Conservation (phyloP, 148 eudicot genomes). For the Oxyria digyna region DNA sequence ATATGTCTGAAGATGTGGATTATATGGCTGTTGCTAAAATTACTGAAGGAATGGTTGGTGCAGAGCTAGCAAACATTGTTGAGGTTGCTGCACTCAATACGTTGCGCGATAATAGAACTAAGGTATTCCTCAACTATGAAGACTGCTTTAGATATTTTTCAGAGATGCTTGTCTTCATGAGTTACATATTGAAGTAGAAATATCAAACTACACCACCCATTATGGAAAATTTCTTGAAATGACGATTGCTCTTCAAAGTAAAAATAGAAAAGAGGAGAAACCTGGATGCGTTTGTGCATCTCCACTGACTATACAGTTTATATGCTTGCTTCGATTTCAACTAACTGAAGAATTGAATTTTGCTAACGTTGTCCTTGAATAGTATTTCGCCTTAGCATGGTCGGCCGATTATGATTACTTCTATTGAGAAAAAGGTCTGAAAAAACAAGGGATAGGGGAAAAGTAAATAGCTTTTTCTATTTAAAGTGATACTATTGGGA, state of each 20-base stretch:
- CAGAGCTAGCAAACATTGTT: conserved; percentile 84
- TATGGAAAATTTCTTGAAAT: neutral
- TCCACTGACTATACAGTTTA: neutral
- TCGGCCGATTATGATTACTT: neutral
- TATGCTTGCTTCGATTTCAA: neutral
- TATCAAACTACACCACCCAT: neutral
- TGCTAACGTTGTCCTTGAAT: neutral
- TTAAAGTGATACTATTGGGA: neutral
- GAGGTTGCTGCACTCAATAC: conserved; percentile 86
- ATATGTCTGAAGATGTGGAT: conserved; percentile 84
- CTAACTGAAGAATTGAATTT: neutral
- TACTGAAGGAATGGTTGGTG: conserved; percentile 96
- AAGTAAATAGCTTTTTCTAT: neutral
- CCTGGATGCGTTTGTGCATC: neutral
- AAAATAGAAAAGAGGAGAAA: neutral
- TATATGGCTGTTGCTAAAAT: conserved; percentile 74
- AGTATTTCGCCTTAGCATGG: neutral
- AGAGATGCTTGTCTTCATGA: neutral
- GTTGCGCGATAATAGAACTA: conserved; percentile 83
- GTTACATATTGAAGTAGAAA: neutral
- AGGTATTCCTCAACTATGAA: conserved; percentile 35
- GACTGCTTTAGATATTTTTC: neutral
- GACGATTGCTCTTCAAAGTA: neutral
- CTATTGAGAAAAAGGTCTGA: neutral
- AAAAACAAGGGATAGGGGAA: neutral